Conservation (phyloP, 148 eudicot genomes). For the Rhododendron kiyosumense region DNA sequence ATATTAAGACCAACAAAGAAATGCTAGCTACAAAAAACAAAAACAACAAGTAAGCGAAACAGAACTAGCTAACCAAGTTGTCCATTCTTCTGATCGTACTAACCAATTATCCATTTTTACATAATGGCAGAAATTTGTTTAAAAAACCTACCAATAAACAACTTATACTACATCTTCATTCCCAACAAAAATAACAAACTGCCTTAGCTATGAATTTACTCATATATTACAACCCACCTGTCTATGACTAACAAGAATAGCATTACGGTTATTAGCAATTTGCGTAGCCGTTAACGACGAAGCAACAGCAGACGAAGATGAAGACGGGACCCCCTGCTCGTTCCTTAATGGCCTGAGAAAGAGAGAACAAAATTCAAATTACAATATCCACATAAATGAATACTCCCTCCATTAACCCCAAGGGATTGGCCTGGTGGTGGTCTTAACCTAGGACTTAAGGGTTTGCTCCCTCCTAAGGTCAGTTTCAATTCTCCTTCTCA, state of each 20-base stretch:
- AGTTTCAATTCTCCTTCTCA: no score
- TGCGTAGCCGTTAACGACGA: slow-evolving; percentile 13
- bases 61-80: neutral
- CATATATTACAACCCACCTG: slow-evolving; percentile 39
- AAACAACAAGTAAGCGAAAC: neutral
- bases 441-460: no score
- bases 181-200: neutral
- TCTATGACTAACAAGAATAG: slow-evolving; percentile 78
- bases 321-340: slow-evolving; percentile 18
- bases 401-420: neutral
- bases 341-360: neutral
- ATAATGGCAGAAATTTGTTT: neutral
- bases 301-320: slow-evolving; percentile 21
- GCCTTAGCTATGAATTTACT: neutral
- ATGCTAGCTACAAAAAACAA: neutral
- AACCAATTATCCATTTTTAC: neutral
- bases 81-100: neutral
- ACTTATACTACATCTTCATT: neutral
- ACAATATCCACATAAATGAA: neutral
- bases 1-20: neutral
- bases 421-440: no score
- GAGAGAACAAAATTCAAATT: neutral
- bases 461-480: no score
- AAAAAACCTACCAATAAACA: neutral
- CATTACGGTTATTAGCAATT: slow-evolving; percentile 46